Evolutionary conservation across 2,329 filamentous ascomycete species (phyloP).

Genomic region (Chrysosporium queenslandicum): DNA sequence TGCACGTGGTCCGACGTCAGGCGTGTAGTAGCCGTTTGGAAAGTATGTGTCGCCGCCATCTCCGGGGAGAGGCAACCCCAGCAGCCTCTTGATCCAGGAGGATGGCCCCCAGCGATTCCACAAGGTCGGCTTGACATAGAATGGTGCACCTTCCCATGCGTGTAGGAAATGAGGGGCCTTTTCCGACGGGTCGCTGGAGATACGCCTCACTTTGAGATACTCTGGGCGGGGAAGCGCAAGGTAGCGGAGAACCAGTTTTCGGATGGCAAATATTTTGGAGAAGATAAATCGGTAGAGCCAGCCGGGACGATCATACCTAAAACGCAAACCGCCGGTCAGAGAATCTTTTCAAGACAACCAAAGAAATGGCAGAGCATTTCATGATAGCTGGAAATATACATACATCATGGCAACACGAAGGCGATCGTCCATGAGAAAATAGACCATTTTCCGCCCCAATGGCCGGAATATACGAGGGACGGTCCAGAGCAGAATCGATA

Average conservation of each 20-base stretch:
- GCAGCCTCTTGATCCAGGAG: slow-evolving; percentile 41
- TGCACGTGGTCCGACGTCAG: slow-evolving; percentile 53
- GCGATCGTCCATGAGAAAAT: slow-evolving; percentile 54
- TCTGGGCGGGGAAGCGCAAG: slow-evolving; percentile 50
- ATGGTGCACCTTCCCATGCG: slow-evolving; percentile 53
- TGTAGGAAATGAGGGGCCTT: slow-evolving; percentile 45
- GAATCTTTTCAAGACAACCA: no score
- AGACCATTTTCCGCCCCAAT: slow-evolving; percentile 43
- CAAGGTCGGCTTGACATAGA: slow-evolving; percentile 51
- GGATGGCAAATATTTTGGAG: slow-evolving; percentile 41
- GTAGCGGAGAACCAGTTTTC: slow-evolving; percentile 49
- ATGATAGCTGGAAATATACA: slow-evolving; percentile 20
- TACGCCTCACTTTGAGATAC: slow-evolving; percentile 27
- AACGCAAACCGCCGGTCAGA: no score
- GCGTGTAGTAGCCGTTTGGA: slow-evolving; percentile 41
- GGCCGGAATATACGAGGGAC: slow-evolving; percentile 40
- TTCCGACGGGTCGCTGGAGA: slow-evolving; percentile 43
- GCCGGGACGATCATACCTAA: slow-evolving; percentile 34
- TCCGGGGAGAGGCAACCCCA: slow-evolving; percentile 41
- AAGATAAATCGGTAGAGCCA: slow-evolving; percentile 31
- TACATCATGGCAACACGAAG: slow-evolving; percentile 57
- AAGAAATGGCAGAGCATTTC: background rate
- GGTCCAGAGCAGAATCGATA: slow-evolving; percentile 51
- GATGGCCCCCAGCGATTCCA: slow-evolving; percentile 54
- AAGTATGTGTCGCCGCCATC: slow-evolving; percentile 39